Evolutionary conservation across 2,329 filamentous ascomycete genomes (phyloP).

Genomic region (Pyrenochaeta sp.): DNA sequence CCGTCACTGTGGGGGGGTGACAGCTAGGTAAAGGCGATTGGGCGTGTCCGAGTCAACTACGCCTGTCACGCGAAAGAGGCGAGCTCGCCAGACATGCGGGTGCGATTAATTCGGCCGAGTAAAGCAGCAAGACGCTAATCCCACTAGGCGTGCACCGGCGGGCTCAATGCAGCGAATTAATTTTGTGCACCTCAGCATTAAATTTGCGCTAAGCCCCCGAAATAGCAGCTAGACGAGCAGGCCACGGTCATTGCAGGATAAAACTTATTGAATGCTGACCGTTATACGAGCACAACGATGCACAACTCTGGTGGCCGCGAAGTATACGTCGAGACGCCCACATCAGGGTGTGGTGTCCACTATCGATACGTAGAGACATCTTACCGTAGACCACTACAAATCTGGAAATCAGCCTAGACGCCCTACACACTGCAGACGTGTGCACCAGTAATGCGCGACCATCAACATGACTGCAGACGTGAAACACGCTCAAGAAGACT

Average conservation of each 20-base stretch:
- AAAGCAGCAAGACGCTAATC: slow-evolving; percentile 42
- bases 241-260: slow-evolving; percentile 31
- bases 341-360: slow-evolving; percentile 10
- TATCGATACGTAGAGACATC: slow-evolving; percentile 30
- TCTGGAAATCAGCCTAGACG: slow-evolving; percentile 23
- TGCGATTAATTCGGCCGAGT: slow-evolving; percentile 24
- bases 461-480: slow-evolving; percentile 16
- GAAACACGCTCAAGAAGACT: slow-evolving; percentile 35
- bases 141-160: slow-evolving; percentile 30
- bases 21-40: slow-evolving; percentile 33
- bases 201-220: slow-evolving; percentile 39
- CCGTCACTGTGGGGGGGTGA: slow-evolving; percentile 42
- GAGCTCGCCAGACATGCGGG: slow-evolving; percentile 30
- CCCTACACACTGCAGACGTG: slow-evolving; percentile 21
- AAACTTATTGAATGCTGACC: slow-evolving; percentile 47
- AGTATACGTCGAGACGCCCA: slow-evolving; percentile 15
- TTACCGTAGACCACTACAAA: slow-evolving; percentile 17
- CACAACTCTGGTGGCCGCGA: slow-evolving; percentile 36
- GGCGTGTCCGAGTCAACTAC: slow-evolving; percentile 32
- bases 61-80: slow-evolving; percentile 40
- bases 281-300: slow-evolving; percentile 38
- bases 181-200: slow-evolving; percentile 43
- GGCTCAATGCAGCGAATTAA: slow-evolving; percentile 37
- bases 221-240: slow-evolving; percentile 41
- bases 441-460: slow-evolving; percentile 11